Evolutionary conservation across 1,284 basidiomycete species (phyloP).

Genomic region (Polyporus tsugae): DNA sequence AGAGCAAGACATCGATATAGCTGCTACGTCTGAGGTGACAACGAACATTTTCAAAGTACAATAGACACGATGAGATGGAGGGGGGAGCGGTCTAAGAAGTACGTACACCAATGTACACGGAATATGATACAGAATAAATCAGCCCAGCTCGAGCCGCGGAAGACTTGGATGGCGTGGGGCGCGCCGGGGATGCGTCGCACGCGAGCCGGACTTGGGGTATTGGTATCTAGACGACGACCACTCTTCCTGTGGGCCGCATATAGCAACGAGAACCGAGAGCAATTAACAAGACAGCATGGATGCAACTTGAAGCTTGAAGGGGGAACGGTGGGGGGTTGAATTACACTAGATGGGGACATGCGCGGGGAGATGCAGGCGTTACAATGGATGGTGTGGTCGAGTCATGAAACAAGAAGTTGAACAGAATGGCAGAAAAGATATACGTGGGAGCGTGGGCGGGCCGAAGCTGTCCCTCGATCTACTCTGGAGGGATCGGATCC

Average conservation of each 20-base stretch:
- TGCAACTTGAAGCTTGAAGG: constrained; percentile 3
- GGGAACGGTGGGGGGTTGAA: neutral
- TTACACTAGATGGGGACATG: neutral
- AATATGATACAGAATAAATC: constrained; percentile 31
- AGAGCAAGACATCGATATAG: neutral
- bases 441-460: neutral
- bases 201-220: neutral
- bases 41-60: neutral
- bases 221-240: constrained; percentile 1
- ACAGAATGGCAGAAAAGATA: neutral
- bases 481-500: constrained; percentile 18
- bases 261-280: constrained; percentile 13
- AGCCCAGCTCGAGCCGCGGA: constrained; percentile 11
- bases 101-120: constrained; percentile 8
- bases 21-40: neutral
- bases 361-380: neutral
- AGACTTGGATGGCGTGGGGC: neutral
- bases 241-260: constrained; percentile 13
- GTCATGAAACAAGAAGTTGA: neutral
- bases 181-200: neutral
- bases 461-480: neutral
- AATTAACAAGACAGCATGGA: constrained; percentile 11
- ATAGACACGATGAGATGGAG: neutral
- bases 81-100: neutral
- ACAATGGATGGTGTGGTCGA: neutral